Evolutionary conservation across 768 basidiomycete species (phyloP), one percentile per base, ranked within the genome.

Genomic region (Lanmaoa pseudosensibilis): DNA sequence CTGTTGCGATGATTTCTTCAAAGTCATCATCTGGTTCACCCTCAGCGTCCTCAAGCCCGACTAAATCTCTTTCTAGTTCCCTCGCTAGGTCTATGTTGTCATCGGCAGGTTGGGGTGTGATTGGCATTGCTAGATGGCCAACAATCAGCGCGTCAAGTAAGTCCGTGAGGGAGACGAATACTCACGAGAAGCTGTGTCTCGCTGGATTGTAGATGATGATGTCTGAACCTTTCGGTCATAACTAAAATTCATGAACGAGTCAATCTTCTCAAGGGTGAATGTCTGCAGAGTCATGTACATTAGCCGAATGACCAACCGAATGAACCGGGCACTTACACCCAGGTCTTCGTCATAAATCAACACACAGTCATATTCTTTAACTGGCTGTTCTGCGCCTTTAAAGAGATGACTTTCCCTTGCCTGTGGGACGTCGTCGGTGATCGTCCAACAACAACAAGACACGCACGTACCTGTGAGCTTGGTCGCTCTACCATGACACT

Each of bases 341-440:
- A 81, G 76, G 52, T 83, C 86, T 65, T 89, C 88, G 67, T 93
- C 90, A 63, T 86, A 92, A 44, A 92, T 86, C 39, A 93, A 76
- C 8, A 92, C 82, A 60, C 90, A 93, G 49, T 91, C 88, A 62
- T 78, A 78, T 45, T 90, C 87, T 66, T 83, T 87, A 8, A 85
- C 79, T 2, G 80, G 70, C 16, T 74, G 74, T 64, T 88, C 88
- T 9, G 65, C 63, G 4, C 89, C 90, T 38, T 71, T 74, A 64
- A 84, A 91, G 37, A 80, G 63, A 62, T 84, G 78, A 13, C 67
- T 78, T 55, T 87, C 83, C 18, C 77, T 79, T 3, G 74, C 66
- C 85, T 86, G 64, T 19, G 10, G 27, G n/a, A 46, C 21, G 16
- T 4, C 19, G 16, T 67, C 23, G 19, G 54, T 27, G n/a, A 47